These are phyloP conservation scores for Phaeophleospora eucalypticola DNA, from an alignment of 2,329 filamentous ascomycete genomes.

Conservation along the genomic window DNA sequence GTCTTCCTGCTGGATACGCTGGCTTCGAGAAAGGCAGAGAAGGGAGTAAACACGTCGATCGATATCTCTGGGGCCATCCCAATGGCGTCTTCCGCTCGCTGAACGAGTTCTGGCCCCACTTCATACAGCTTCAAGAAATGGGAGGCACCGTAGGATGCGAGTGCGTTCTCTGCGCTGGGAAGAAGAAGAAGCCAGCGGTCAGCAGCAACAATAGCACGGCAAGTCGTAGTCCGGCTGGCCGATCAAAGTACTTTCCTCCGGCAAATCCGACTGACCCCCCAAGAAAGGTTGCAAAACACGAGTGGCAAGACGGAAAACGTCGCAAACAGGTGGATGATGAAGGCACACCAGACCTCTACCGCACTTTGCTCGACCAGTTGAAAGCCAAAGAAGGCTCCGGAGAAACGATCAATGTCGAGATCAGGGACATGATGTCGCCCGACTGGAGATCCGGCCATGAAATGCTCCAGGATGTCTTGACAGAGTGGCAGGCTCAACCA, in stretches of 20 bases:
- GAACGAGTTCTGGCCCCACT: slow-evolving; percentile 54
- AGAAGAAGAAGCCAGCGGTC: slow-evolving; percentile 6
- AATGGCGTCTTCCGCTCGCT: slow-evolving; percentile 51
- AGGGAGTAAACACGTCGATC: slow-evolving; percentile 43
- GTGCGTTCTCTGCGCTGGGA: slow-evolving; percentile 47
- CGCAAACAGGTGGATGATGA: slow-evolving; percentile 43
- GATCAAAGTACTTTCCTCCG: slow-evolving; percentile 8
- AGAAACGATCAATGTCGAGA: slow-evolving; percentile 40
- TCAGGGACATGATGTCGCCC: slow-evolving; percentile 49
- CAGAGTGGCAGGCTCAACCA: slow-evolving; percentile 41
- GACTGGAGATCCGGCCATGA: slow-evolving; percentile 54
- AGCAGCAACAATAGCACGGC: slow-evolving; percentile 9
- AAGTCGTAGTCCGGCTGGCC: slow-evolving; percentile 15
- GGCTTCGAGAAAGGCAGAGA: slow-evolving; percentile 47
- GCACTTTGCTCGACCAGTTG: slow-evolving; percentile 47
- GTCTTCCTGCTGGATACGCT: slow-evolving; percentile 52
- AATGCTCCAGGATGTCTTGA: slow-evolving; percentile 40
- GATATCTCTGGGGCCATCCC: slow-evolving; percentile 57
- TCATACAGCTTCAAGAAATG: slow-evolving; percentile 51
- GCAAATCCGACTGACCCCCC: not conserved
- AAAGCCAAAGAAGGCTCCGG: slow-evolving; percentile 31
- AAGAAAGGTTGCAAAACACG: not conserved
- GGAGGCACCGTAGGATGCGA: slow-evolving; percentile 42
- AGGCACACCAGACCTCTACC: slow-evolving; percentile 53
- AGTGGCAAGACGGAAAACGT: slow-evolving; percentile 6